phyloP scores from a whole-genome alignment of 2,329 filamentous ascomycete species.

The Domatiomyces globalis region DNA sequence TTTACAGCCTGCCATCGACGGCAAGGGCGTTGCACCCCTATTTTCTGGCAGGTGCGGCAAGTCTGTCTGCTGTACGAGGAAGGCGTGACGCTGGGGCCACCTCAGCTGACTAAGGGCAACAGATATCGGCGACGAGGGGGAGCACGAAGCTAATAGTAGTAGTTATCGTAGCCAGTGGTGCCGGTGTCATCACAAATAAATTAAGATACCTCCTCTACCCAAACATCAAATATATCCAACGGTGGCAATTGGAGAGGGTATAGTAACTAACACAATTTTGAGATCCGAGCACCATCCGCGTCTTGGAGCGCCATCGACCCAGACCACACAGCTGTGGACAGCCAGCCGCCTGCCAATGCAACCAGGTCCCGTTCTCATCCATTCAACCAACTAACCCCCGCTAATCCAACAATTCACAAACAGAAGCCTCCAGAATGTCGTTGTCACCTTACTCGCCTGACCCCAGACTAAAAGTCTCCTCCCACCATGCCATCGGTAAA shows the following conservation, averaged over 20 bases:
- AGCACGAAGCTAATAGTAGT: not conserved
- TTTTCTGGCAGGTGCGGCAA: not conserved
- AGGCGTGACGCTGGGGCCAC: not conserved
- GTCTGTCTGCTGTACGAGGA: not conserved
- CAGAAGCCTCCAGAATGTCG: not conserved
- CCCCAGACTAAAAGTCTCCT: conserved; percentile 22
- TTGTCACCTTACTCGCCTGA: conserved; percentile 10
- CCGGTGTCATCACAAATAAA: not conserved
- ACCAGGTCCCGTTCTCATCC: not conserved
- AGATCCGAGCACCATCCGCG: not conserved
- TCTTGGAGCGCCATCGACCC: not conserved
- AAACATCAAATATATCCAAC: not conserved
- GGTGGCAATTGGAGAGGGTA: not conserved
- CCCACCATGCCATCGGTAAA: conserved; percentile 30
- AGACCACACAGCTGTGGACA: not conserved
- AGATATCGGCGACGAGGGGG: not conserved
- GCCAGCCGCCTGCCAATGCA: not conserved
- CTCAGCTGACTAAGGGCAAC: not conserved
- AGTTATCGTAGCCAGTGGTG: not conserved
- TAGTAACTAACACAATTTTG: not conserved
- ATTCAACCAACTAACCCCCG: not conserved
- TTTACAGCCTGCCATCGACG: not conserved
- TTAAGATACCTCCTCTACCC: not conserved
- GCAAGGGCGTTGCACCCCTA: not conserved
- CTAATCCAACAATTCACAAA: not conserved